Percentiles rank a stretch among this genome's conserved stretches.
Evolutionary conservation across 192 early-diverging fungal genomes (phyloP).

Genomic region (Oehlia diaphana): DNA sequence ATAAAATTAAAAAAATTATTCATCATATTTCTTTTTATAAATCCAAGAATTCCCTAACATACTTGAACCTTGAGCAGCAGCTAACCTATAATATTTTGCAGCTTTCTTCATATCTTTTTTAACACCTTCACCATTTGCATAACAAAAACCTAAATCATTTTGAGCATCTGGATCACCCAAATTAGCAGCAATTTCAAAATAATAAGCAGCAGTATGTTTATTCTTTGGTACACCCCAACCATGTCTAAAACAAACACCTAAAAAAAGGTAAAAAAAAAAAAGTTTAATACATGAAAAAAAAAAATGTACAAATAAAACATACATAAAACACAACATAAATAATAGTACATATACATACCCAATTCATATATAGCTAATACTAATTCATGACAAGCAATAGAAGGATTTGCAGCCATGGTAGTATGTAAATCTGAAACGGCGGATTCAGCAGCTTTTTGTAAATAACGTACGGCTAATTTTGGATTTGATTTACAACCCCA

Average conservation of each 20-base stretch:
- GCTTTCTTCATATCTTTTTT: conserved; percentile 57
- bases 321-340: too few species aligned
- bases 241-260: conserved; percentile 66
- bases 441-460: too few species aligned
- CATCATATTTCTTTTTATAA: conserved; percentile 77
- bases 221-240: conserved; percentile 81
- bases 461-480: too few species aligned
- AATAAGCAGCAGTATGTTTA: conserved; percentile 72
- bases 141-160: conserved; percentile 60
- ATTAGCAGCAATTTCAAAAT: conserved; percentile 81
- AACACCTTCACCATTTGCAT: conserved; percentile 61
- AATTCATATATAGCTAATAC: too few species aligned
- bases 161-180: conserved; percentile 73
- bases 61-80: conserved; percentile 68
- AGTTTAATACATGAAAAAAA: too few species aligned
- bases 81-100: conserved; percentile 77
- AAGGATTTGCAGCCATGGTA: too few species aligned
- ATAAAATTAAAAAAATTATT: not conserved
- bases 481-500: too few species aligned
- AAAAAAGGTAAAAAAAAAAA: not conserved
- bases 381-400: too few species aligned
- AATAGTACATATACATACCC: too few species aligned
- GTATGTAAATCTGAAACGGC: too few species aligned
- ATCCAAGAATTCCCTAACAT: conserved; percentile 86
- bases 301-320: not conserved